phyloP scores from a whole-genome alignment of 495 filamentous ascomycete species.

The Podospora pseudocomata region DNA sequence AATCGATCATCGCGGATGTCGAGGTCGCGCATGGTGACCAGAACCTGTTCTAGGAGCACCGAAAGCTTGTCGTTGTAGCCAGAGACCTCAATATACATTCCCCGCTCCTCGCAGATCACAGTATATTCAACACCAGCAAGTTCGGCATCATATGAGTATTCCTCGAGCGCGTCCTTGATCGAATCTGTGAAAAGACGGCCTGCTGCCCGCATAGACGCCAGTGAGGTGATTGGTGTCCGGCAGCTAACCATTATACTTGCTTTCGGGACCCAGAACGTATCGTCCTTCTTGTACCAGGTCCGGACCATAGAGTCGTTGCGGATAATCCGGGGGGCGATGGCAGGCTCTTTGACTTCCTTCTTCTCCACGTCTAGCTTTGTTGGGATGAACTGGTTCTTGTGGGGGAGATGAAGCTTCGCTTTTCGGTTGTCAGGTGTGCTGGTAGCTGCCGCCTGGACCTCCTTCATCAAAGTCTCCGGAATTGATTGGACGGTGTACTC shows the following conservation, averaged over 20 bases:
- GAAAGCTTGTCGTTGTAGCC: constrained; percentile 97
- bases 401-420: constrained; percentile 76
- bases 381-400: constrained; percentile 94
- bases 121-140: constrained; percentile 86
- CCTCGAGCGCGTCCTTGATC: constrained; percentile 82
- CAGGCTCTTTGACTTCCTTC: constrained; percentile 73
- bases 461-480: constrained; percentile 65
- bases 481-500: constrained; percentile 87
- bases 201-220: constrained; percentile 73
- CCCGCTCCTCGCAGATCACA: constrained; percentile 63
- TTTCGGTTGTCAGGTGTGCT: constrained; percentile 57
- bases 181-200: constrained; percentile 79
- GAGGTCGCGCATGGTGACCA: constrained; percentile 80
- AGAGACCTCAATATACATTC: constrained; percentile 72
- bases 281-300: constrained; percentile 99
- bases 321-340: constrained; percentile 75
- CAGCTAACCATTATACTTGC: constrained; percentile 78
- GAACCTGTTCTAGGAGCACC: constrained; percentile 85
- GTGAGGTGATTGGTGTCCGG: constrained; percentile 73
- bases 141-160: constrained; percentile 96
- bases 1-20: constrained; percentile 81
- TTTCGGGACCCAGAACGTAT: constrained; percentile 98
- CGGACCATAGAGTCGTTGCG: constrained; percentile 78
- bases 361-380: constrained; percentile 92
- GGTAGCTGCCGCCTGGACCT: constrained; percentile 61